Conservation (phyloP, 2,329 filamentous ascomycete genomes). For the Orbilia quercus region DNA sequence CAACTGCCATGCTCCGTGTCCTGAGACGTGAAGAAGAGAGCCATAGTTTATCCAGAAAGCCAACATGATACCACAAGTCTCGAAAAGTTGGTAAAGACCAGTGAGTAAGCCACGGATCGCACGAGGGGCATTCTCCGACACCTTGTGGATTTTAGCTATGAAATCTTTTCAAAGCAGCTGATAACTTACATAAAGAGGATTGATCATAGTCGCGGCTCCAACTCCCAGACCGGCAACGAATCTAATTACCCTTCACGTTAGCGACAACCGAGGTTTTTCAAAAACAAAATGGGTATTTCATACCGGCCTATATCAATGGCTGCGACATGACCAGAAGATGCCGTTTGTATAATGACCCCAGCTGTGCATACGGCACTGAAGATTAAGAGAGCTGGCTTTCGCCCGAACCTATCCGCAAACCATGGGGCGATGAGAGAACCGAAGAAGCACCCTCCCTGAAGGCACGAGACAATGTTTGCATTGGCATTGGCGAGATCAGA, state of each 20-base stretch:
- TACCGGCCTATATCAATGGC: slow-evolving; percentile 75
- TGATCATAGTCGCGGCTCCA: slow-evolving; percentile 69
- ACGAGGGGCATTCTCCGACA: slow-evolving; percentile 67
- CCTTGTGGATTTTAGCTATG: slow-evolving; percentile 36
- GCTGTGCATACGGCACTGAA: slow-evolving; percentile 70
- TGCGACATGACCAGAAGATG: slow-evolving; percentile 71
- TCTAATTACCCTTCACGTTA: slow-evolving; percentile 58
- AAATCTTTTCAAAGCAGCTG: not conserved
- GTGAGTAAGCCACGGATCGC: slow-evolving; percentile 71
- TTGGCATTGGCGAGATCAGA: slow-evolving; percentile 68
- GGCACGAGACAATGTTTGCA: slow-evolving; percentile 77
- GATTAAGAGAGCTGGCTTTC: slow-evolving; percentile 69
- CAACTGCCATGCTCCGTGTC: slow-evolving; percentile 69
- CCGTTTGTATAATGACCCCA: slow-evolving; percentile 74
- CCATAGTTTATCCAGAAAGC: slow-evolving; percentile 70
- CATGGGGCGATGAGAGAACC: slow-evolving; percentile 74
- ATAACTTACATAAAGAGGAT: slow-evolving; percentile 67
- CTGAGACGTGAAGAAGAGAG: slow-evolving; percentile 65
- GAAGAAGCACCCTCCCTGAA: slow-evolving; percentile 83
- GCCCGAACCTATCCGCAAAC: slow-evolving; percentile 69
- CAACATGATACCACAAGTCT: slow-evolving; percentile 63
- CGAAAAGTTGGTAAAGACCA: slow-evolving; percentile 68
- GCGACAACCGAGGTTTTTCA: not conserved
- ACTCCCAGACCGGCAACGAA: slow-evolving; percentile 69
- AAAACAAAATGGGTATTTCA: slow-evolving; percentile 2